A percentile compares a stretch with the other conserved stretches of the same genome.
Conservation (phyloP, 495 filamentous ascomycete genomes). For the Podospora comata region DNA sequence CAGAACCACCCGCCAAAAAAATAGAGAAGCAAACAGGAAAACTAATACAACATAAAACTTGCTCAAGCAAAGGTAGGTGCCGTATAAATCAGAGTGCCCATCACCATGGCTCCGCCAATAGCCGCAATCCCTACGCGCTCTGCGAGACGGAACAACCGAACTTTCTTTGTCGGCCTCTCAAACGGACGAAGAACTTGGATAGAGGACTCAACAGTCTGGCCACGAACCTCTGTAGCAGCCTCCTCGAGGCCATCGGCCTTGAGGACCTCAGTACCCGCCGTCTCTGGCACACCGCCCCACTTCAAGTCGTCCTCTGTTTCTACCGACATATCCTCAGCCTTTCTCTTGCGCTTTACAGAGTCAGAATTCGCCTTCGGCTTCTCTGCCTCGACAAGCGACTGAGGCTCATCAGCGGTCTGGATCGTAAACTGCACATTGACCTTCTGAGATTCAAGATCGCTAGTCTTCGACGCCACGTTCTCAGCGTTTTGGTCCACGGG, state of each 20-base stretch:
- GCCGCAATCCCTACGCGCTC: constrained; percentile 41
- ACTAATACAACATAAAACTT: background rate
- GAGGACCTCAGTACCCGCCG: background rate
- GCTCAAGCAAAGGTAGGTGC: constrained; percentile 38
- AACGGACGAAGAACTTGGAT: background rate
- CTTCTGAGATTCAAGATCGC: background rate
- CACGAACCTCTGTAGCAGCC: background rate
- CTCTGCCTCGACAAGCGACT: background rate
- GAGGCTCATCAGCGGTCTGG: background rate
- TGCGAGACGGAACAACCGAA: constrained; percentile 33
- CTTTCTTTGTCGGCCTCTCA: constrained; percentile 31
- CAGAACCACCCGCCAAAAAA: background rate
- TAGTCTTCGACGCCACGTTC: background rate
- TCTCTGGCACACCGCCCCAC: constrained; percentile 15
- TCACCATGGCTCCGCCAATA: constrained; percentile 40
- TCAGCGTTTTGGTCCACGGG: background rate
- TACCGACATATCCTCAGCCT: constrained; percentile 38
- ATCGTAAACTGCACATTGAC: background rate
- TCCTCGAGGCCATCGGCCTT: background rate
- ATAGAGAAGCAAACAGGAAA: background rate
- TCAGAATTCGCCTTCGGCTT: background rate
- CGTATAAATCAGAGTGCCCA: constrained; percentile 40
- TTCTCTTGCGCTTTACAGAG: constrained; percentile 22
- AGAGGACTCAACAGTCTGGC: background rate
- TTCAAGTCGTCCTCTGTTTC: constrained; percentile 27